Evolutionary conservation across 805 yeast species (phyloP).

Genomic region (Suhomyces canberraensis): DNA sequence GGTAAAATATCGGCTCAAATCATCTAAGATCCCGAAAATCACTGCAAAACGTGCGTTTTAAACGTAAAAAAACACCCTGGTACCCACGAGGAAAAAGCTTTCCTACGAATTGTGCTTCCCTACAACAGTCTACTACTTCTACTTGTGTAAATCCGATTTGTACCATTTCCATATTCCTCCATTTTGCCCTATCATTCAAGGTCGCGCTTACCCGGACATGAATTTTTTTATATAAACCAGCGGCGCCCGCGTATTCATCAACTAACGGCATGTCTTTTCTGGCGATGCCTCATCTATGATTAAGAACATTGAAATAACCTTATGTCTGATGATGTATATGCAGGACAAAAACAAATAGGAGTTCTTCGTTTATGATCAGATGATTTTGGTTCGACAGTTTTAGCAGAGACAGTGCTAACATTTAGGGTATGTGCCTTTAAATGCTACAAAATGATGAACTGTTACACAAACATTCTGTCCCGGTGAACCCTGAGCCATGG

Average conservation of each 20-base stretch:
- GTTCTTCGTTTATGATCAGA: slow-evolving; percentile 72
- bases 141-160: no score
- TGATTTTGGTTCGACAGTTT: neutral
- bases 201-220: no score
- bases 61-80: no score
- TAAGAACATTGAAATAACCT: slow-evolving; percentile 25
- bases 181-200: no score
- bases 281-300: slow-evolving; percentile 15
- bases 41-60: no score
- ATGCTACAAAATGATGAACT: slow-evolving; percentile 11
- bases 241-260: neutral
- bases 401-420: neutral
- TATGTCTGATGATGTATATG: slow-evolving; percentile 70
- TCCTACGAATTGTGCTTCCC: no score
- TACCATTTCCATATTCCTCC: no score
- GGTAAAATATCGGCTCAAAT: no score
- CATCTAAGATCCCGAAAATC: no score
- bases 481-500: slow-evolving; percentile 77
- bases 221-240: neutral
- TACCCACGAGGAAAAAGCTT: no score
- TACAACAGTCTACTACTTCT: no score
- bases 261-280: neutral
- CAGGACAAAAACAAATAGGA: slow-evolving; percentile 67
- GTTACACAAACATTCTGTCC: slow-evolving; percentile 20
- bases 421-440: slow-evolving; percentile 8